Conservation (phyloP, 768 basidiomycete genomes). For the Agaricus sinodeliciosus region DNA sequence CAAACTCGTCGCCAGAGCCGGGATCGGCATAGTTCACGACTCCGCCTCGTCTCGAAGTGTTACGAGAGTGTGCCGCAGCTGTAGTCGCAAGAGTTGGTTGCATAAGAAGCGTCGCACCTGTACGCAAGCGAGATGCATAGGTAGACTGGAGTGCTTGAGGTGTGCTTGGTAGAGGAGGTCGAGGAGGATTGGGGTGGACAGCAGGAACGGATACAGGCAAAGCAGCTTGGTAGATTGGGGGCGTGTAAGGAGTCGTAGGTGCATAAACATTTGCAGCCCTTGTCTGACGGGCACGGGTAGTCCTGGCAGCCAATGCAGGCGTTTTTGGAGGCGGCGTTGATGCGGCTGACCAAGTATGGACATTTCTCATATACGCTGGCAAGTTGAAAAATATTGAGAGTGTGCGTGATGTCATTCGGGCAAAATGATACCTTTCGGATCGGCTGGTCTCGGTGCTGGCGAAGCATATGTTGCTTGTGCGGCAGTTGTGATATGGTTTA, state of each 20-base stretch:
- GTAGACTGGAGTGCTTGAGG: conserved; percentile 75
- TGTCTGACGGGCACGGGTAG: conserved; percentile 33
- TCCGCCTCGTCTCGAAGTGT: conserved; percentile 54
- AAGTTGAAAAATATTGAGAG: background rate
- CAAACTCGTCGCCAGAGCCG: conserved; percentile 75
- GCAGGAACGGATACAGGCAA: conserved; percentile 25
- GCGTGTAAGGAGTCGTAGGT: conserved; percentile 24
- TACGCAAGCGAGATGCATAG: conserved; percentile 85
- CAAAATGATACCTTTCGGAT: conserved; percentile 25
- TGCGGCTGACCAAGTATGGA: conserved; percentile 62
- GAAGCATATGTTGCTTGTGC: conserved; percentile 34
- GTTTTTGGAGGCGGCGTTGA: conserved; percentile 46
- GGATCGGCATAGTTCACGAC: conserved; percentile 85
- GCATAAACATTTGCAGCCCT: conserved; percentile 28
- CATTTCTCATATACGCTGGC: conserved; percentile 54
- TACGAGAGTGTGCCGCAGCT: conserved; percentile 31
- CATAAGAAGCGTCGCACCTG: conserved; percentile 83
- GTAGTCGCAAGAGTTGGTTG: conserved; percentile 67
- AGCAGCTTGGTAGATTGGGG: conserved; percentile 29
- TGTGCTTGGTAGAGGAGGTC: conserved; percentile 49
- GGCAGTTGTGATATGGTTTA: conserved; percentile 42
- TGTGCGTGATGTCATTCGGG: background rate
- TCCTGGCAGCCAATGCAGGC: conserved; percentile 21
- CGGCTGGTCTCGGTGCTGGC: conserved; percentile 30
- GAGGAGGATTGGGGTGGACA: conserved; percentile 41